Evolutionary conservation across 768 basidiomycete genomes (phyloP).

Genomic region (Gloeopeniophorella convolvens): DNA sequence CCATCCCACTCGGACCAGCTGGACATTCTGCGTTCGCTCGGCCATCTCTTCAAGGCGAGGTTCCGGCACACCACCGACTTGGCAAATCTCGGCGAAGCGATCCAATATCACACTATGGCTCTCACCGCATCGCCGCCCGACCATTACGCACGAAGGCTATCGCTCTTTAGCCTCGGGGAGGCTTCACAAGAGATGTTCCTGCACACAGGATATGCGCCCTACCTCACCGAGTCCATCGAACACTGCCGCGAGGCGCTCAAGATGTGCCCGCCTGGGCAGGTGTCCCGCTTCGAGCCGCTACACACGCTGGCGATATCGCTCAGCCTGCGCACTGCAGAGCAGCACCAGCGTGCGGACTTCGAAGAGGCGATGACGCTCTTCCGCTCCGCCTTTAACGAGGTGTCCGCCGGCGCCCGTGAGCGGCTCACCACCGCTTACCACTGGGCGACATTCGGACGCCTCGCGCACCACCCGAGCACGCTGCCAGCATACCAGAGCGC

Average conservation of each 20-base stretch:
- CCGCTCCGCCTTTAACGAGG: background rate
- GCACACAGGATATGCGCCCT: background rate
- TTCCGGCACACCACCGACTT: background rate
- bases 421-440: background rate
- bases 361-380: conserved; percentile 5
- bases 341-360: background rate
- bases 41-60: background rate
- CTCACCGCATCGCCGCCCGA: conserved; percentile 1
- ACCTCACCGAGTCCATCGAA: background rate
- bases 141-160: background rate
- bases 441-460: background rate
- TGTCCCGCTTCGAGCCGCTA: conserved; percentile 9
- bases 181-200: background rate
- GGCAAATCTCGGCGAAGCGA: conserved; percentile 7
- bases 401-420: background rate
- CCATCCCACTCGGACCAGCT: background rate
- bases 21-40: background rate
- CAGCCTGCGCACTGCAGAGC: background rate
- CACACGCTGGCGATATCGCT: background rate
- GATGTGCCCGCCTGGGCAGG: conserved; percentile 1
- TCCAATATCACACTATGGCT: background rate
- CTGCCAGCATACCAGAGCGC: background rate
- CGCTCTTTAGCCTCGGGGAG: conserved; percentile 1
- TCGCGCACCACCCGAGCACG: background rate
- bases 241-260: conserved; percentile 4